phyloP scores from a whole-genome alignment of 2,329 filamentous ascomycete species.

The Trichophyton rubrum region DNA sequence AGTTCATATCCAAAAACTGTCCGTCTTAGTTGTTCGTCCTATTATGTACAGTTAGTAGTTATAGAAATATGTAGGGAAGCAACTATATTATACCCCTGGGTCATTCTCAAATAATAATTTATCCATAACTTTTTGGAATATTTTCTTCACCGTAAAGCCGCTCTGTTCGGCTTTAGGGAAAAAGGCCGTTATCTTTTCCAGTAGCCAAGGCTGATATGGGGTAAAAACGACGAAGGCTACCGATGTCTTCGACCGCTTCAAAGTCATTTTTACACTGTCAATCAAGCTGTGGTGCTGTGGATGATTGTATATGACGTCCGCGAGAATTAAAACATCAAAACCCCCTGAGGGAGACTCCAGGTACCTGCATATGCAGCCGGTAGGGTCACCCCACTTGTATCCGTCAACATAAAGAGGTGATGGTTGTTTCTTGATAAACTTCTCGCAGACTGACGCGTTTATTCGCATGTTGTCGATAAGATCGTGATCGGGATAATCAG shows the following conservation, averaged over 20 bases:
- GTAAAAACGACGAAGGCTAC: slow-evolving; percentile 84
- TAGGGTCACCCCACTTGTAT: slow-evolving; percentile 69
- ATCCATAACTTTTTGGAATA: slow-evolving; percentile 71
- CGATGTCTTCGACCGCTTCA: slow-evolving; percentile 45
- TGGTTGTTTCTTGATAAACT: slow-evolving; percentile 28
- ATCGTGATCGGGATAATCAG: slow-evolving; percentile 77
- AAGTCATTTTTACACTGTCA: slow-evolving; percentile 54
- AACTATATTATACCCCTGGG: slow-evolving; percentile 47
- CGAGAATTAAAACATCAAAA: slow-evolving; percentile 75
- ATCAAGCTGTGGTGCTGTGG: slow-evolving; percentile 71
- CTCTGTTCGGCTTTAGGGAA: slow-evolving; percentile 61
- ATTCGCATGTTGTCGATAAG: slow-evolving; percentile 66
- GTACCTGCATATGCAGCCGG: slow-evolving; percentile 45
- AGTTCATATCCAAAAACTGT: slow-evolving; percentile 72
- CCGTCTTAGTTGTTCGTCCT: slow-evolving; percentile 65
- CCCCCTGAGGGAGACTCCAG: slow-evolving; percentile 33
- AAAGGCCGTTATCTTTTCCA: slow-evolving; percentile 72
- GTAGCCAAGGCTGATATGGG: slow-evolving; percentile 81
- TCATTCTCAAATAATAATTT: slow-evolving; percentile 83
- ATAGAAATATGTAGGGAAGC: neutral
- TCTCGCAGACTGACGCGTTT: slow-evolving; percentile 54
- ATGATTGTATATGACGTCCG: slow-evolving; percentile 84
- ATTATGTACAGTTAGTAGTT: slow-evolving; percentile 4
- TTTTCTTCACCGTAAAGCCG: slow-evolving; percentile 65
- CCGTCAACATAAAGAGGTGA: slow-evolving; percentile 49